Evolutionary conservation across 129 eudicot genomes (phyloP).

Genomic region (Dittrichia graveolens): DNA sequence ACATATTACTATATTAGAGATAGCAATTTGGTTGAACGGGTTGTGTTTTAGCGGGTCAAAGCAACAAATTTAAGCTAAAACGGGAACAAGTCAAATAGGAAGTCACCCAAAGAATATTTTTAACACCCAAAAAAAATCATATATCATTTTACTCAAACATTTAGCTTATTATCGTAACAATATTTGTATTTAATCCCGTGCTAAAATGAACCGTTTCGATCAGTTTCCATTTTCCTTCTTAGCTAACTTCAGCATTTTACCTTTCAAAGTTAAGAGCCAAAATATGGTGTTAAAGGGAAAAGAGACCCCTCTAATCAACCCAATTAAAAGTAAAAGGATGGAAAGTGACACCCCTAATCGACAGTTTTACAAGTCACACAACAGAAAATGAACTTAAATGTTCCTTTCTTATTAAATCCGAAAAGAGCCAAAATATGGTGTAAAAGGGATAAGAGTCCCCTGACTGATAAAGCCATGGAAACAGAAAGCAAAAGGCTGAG

Average conservation of each 20-base stretch:
- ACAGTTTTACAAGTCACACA: no score
- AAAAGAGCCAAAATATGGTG: no score
- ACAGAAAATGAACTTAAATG: no score
- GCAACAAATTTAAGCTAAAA: background rate
- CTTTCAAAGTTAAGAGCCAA: background rate
- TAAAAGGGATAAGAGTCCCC: background rate
- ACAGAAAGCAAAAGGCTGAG: no score
- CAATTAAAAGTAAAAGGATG: background rate
- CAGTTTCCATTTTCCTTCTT: background rate
- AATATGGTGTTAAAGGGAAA: no score
- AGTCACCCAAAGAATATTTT: background rate
- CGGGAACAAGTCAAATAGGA: background rate
- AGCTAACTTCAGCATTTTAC: background rate
- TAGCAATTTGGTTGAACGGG: background rate
- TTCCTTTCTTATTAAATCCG: no score
- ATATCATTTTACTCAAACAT: background rate
- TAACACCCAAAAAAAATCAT: background rate
- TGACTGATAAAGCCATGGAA: no score
- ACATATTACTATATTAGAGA: no score
- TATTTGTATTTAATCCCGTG: background rate
- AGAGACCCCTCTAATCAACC: background rate
- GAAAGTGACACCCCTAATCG: background rate
- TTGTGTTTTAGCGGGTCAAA: conserved; percentile 1
- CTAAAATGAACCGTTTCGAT: background rate
- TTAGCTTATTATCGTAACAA: background rate